A percentile compares a stretch with the other conserved stretches of the same genome.
Evolutionary conservation across 2,329 filamentous ascomycete genomes (phyloP).

Genomic region (Cordyceps cateniannulata): DNA sequence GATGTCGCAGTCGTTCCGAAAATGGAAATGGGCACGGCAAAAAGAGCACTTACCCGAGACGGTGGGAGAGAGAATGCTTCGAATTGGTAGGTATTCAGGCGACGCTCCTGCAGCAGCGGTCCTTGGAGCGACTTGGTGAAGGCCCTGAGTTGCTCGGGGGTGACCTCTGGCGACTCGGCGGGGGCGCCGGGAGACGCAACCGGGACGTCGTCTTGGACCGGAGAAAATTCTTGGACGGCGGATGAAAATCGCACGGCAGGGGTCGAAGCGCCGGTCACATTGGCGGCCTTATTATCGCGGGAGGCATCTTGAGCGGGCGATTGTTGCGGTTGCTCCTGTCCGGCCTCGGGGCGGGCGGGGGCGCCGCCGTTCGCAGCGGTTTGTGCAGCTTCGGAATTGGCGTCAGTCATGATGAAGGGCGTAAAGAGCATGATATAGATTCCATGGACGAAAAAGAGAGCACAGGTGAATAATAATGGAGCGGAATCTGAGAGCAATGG

Average conservation of each 20-base stretch:
- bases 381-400: constrained; percentile 7
- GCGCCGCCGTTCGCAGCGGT: background rate
- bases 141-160: constrained; percentile 60
- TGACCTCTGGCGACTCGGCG: constrained; percentile 34
- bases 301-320: background rate
- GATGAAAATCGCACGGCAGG: constrained; percentile 66
- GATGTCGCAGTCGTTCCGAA: background rate
- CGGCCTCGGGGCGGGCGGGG: constrained; percentile 9
- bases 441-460: background rate
- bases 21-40: background rate
- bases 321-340: constrained; percentile 18
- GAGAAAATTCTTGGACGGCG: constrained; percentile 59
- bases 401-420: constrained; percentile 12
- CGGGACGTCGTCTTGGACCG: constrained; percentile 19
- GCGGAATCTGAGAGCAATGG: background rate
- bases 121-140: constrained; percentile 68
- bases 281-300: constrained; percentile 15
- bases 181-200: constrained; percentile 18
- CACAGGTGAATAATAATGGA: background rate
- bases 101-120: constrained; percentile 70
- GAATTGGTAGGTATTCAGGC: constrained; percentile 82
- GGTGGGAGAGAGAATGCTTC: constrained; percentile 84
- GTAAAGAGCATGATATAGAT: background rate
- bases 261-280: constrained; percentile 19
- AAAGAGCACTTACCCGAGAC: constrained; percentile 60